Conservation (phyloP, 805 yeast species). For the Lachancea meyersii region DNA sequence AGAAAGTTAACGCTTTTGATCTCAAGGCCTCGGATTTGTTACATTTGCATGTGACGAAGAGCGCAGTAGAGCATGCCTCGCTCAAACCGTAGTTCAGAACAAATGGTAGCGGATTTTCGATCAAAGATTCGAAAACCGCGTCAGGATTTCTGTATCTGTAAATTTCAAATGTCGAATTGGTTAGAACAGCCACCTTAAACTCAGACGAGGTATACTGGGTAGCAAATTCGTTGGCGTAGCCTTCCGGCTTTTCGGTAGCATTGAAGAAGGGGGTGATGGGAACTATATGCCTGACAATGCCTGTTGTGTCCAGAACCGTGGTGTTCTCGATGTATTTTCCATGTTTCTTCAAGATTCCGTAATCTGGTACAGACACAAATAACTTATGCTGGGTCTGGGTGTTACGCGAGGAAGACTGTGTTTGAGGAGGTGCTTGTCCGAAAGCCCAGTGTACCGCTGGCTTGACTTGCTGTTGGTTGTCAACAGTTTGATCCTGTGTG, state of each 20-base stretch:
- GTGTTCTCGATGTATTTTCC: constrained; percentile 75
- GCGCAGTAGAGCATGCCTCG: constrained; percentile 85
- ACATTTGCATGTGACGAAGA: constrained; percentile 74
- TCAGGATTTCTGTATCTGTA: constrained; percentile 78
- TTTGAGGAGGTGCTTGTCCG: background rate
- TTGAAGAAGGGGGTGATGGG: constrained; percentile 64
- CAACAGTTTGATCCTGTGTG: constrained; percentile 1
- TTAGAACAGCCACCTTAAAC: constrained; percentile 72
- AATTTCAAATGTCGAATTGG: constrained; percentile 69
- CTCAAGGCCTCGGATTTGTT: constrained; percentile 49
- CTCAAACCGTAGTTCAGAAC: constrained; percentile 75
- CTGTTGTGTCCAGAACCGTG: constrained; percentile 57
- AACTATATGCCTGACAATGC: constrained; percentile 63
- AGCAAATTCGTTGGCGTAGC: constrained; percentile 81
- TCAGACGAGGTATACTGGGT: constrained; percentile 69
- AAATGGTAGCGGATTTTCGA: constrained; percentile 64
- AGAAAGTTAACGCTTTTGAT: constrained; percentile 39
- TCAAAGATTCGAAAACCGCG: constrained; percentile 61
- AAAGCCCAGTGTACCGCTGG: constrained; percentile 11
- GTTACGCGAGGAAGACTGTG: constrained; percentile 1
- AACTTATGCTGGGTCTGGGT: constrained; percentile 36
- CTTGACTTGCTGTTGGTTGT: constrained; percentile 26
- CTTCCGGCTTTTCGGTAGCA: constrained; percentile 69
- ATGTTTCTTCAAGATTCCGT: constrained; percentile 71
- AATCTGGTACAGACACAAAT: constrained; percentile 76